A percentile compares a stretch with the other conserved stretches of the same genome.
Evolutionary conservation across 306 rosid genomes (phyloP).

Genomic region (Parietaria judaica): DNA sequence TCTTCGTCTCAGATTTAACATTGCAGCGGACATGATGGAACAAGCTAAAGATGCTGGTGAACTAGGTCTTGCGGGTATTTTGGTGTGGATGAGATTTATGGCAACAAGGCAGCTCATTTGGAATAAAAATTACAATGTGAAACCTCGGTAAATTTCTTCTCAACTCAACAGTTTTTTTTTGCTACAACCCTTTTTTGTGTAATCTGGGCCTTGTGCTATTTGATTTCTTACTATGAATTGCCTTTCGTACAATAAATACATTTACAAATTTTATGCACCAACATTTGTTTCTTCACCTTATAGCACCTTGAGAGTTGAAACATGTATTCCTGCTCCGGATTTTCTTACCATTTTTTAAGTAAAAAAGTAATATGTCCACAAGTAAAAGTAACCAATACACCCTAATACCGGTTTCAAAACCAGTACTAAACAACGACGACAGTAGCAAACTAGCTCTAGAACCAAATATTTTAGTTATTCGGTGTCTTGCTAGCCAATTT

Average conservation of each 20-base stretch:
- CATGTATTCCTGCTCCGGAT: too few relatives aligned
- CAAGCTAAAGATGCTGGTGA: conserved; percentile 74
- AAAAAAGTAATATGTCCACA: too few relatives aligned
- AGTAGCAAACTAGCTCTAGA: too few relatives aligned
- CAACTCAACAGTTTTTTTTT: conserved; percentile 13
- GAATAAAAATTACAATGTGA: conserved; percentile 98
- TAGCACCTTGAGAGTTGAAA: too few relatives aligned
- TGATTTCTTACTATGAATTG: conserved; percentile 8
- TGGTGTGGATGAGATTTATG: conserved; percentile 99
- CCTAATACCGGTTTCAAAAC: too few relatives aligned
- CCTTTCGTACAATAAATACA: conserved; percentile 1
- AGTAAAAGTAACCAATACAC: too few relatives aligned
- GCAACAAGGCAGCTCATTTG: conserved; percentile 95
- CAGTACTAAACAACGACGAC: too few relatives aligned
- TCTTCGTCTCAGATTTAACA: conserved; percentile 70
- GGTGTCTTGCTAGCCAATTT: too few relatives aligned
- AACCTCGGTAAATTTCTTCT: conserved; percentile 74
- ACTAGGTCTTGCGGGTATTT: conserved; percentile 71
- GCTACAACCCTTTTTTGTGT: not conserved
- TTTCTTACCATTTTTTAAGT: too few relatives aligned
- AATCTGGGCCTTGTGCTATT: conserved; percentile 11
- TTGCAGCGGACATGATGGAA: conserved; percentile 77
- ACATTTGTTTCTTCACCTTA: too few relatives aligned
- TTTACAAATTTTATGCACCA: too few relatives aligned
- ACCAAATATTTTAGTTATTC: too few relatives aligned